phyloP scores from a whole-genome alignment of 805 yeast species.

The Cyberlindnera xishuangbannaensis region DNA sequence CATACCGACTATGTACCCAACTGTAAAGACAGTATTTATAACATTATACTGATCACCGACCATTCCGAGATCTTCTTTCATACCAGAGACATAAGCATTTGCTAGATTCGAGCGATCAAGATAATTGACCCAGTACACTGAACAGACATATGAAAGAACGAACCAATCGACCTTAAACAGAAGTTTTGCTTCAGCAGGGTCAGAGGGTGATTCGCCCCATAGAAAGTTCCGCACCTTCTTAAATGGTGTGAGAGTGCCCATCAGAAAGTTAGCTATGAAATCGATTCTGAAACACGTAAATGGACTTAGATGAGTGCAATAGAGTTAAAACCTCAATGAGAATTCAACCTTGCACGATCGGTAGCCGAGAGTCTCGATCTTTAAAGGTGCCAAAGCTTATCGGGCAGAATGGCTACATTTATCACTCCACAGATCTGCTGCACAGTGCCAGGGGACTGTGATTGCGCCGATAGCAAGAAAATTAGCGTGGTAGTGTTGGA shows the following conservation, averaged over 20 bases:
- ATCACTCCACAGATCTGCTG: too few relatives aligned
- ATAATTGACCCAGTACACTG: conserved; percentile 38
- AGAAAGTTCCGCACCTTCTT: conserved; percentile 18
- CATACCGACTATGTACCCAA: conserved; percentile 58
- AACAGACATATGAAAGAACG: conserved; percentile 19
- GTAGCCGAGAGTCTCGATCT: too few relatives aligned
- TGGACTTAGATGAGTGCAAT: too few relatives aligned
- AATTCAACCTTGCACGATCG: too few relatives aligned
- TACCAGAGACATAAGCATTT: conserved; percentile 60
- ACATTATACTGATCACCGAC: conserved; percentile 45
- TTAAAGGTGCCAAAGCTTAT: too few relatives aligned
- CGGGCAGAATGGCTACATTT: too few relatives aligned
- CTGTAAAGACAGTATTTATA: conserved; percentile 49
- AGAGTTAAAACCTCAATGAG: too few relatives aligned
- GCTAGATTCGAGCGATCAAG: conserved; percentile 52
- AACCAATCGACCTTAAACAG: conserved; percentile 24
- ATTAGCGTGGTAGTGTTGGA: too few relatives aligned
- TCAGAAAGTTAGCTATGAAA: not conserved
- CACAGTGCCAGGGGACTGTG: too few relatives aligned
- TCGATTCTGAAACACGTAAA: too few relatives aligned
- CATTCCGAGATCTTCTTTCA: conserved; percentile 50
- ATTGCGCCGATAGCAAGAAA: too few relatives aligned
- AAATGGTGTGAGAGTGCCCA: conserved; percentile 3
- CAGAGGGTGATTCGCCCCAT: conserved; percentile 25
- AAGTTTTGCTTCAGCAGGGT: conserved; percentile 18